Conservation (phyloP, 192 early-diverging fungal genomes). For the Funneliformis mosseae region DNA sequence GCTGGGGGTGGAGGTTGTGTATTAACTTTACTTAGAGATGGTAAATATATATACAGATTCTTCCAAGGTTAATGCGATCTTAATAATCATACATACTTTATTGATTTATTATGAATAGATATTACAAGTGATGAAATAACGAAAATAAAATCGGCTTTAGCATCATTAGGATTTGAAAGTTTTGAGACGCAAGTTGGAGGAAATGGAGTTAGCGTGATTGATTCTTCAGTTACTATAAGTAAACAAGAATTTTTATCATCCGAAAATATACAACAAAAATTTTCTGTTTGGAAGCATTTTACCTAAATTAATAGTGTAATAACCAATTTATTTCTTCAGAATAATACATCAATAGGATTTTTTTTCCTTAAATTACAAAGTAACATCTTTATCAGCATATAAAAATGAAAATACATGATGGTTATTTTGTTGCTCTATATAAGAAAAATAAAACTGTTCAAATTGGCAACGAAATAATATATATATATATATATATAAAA, state of each 20-base stretch:
- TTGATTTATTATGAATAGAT: constrained; percentile 6
- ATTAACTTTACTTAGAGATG: constrained; percentile 72
- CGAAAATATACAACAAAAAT: not conserved
- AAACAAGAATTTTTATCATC: constrained; percentile 6
- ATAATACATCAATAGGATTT: not conserved
- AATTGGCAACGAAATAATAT: not conserved
- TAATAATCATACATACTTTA: not conserved
- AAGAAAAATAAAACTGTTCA: not conserved
- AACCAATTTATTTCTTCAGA: no score
- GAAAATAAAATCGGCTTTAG: not conserved
- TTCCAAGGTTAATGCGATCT: no score
- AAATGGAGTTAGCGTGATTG: not conserved
- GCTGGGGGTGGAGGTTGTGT: constrained; percentile 98
- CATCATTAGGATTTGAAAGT: constrained; percentile 12
- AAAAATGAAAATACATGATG: not conserved
- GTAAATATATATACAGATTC: constrained; percentile 38
- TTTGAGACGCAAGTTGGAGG: constrained; percentile 30
- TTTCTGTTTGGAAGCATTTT: constrained; percentile 19
- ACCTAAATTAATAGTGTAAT: not conserved
- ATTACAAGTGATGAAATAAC: not conserved
- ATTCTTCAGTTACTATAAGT: not conserved
- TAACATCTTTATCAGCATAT: not conserved
- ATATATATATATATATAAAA: not conserved
- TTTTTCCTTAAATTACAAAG: not conserved
- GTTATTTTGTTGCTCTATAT: not conserved